Percentiles rank a stretch among this genome's conserved stretches.
Evolutionary conservation across 164 flowering plant genomes (phyloP).

Genomic region (Tetracentron sinense): DNA sequence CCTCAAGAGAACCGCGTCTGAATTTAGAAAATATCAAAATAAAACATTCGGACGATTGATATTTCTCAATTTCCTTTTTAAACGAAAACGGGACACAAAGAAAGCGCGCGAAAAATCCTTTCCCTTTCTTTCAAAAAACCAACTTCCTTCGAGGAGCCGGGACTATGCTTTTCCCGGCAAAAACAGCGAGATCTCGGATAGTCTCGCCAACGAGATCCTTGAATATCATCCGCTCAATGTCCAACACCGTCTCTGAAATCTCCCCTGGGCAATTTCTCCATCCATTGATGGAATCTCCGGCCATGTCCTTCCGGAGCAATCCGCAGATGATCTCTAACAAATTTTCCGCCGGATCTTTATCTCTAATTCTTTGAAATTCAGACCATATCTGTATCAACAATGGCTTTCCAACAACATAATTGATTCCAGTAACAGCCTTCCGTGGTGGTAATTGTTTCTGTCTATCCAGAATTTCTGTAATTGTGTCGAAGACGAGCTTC

Average conservation of each 20-base stretch:
- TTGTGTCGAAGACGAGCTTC: conserved; percentile 61
- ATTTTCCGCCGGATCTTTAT: conserved; percentile 46
- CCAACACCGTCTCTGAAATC: conserved; percentile 61
- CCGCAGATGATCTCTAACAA: conserved; percentile 50
- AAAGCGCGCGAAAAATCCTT: background rate
- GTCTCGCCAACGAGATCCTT: conserved; percentile 80
- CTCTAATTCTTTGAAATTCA: conserved; percentile 50
- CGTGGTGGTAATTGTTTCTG: conserved; percentile 55
- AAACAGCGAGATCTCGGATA: conserved; percentile 53
- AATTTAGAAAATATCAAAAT: no score
- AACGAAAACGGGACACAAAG: no score
- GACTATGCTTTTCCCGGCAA: conserved; percentile 22
- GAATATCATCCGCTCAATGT: conserved; percentile 77
- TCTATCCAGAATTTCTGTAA: conserved; percentile 52
- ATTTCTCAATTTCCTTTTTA: no score
- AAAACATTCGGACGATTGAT: no score
- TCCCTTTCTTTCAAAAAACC: conserved; percentile 38
- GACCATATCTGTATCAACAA: conserved; percentile 51
- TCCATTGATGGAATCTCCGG: conserved; percentile 39
- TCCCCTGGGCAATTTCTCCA: conserved; percentile 62
- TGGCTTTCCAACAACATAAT: conserved; percentile 6
- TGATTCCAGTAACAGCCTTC: no score
- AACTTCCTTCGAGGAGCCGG: conserved; percentile 52
- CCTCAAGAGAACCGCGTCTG: no score
- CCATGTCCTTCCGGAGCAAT: conserved; percentile 57